Evolutionary conservation across 306 rosid genomes (phyloP).

Genomic region (Abrus precatorius): DNA sequence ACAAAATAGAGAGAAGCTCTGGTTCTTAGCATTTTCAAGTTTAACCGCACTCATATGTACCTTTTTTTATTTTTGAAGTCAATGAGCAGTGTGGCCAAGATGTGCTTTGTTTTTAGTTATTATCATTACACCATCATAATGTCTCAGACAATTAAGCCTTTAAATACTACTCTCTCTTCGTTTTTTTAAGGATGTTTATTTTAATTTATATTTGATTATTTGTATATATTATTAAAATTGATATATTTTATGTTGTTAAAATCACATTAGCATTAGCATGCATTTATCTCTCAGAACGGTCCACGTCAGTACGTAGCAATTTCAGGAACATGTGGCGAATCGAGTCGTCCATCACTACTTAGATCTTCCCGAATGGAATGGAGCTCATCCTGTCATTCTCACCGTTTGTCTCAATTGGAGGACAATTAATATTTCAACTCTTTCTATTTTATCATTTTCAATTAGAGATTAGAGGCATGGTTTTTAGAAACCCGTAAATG

Average conservation of each 20-base stretch:
- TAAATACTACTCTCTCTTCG: no score
- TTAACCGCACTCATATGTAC: constrained; percentile 54
- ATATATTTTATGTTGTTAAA: no score
- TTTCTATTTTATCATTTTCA: no score
- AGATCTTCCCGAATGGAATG: constrained; percentile 22
- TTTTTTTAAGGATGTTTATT: no score
- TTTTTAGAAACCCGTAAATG: no score
- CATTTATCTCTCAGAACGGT: neutral
- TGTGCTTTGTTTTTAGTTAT: constrained; percentile 45
- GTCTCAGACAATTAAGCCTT: neutral
- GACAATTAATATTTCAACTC: neutral
- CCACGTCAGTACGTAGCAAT: constrained; percentile 32
- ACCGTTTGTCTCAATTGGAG: neutral
- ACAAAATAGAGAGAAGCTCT: constrained; percentile 55
- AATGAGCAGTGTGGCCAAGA: constrained; percentile 55
- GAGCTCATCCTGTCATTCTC: constrained; percentile 12
- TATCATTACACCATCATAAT: constrained; percentile 58
- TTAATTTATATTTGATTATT: no score
- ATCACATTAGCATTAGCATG: no score
- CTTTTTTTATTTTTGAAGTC: constrained; percentile 38
- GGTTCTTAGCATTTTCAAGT: constrained; percentile 42
- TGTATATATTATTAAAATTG: no score
- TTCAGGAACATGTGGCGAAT: constrained; percentile 45
- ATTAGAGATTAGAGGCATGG: no score
- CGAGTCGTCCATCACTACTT: constrained; percentile 28